Percentiles rank a stretch among this genome's conserved stretches.
These are phyloP conservation scores for Nigrospora sphaerica DNA, from an alignment of 2,329 filamentous ascomycete genomes.

Conservation along the genomic window DNA sequence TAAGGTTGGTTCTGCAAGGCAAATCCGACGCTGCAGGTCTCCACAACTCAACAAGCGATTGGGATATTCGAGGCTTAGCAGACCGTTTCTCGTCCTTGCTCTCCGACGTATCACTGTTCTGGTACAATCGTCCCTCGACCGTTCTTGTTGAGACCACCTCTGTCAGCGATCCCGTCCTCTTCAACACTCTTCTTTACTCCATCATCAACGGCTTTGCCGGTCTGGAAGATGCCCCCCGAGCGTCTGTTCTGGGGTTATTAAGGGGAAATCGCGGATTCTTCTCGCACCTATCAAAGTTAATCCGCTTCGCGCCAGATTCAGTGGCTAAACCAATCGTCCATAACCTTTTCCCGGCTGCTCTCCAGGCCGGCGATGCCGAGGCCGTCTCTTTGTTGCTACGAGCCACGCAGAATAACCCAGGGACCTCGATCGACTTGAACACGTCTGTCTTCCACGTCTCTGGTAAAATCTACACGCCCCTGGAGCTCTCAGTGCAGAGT, in stretches of 20 bases:
- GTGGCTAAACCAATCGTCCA: background rate
- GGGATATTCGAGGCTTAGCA: no score
- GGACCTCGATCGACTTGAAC: background rate
- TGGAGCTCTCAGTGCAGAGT: background rate
- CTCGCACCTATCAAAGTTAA: background rate
- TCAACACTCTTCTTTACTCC: background rate
- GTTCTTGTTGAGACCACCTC: background rate
- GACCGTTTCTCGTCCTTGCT: background rate
- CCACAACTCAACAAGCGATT: background rate
- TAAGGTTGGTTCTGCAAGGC: background rate
- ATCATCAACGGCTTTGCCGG: background rate
- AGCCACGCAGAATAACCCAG: background rate
- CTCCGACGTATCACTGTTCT: background rate
- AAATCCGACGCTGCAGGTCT: no score
- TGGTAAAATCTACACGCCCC: no score
- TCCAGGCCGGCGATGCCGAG: background rate
- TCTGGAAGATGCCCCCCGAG: background rate
- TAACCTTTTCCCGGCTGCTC: background rate
- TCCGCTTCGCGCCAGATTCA: background rate
- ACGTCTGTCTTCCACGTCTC: background rate
- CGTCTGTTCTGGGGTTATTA: background rate
- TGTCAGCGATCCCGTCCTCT: background rate
- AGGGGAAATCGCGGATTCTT: background rate
- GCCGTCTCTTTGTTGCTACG: background rate
- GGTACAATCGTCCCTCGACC: background rate